These are phyloP conservation scores for Setaria viridis DNA, from an alignment of 202 grass and related monocot species.

Conservation along the genomic window DNA sequence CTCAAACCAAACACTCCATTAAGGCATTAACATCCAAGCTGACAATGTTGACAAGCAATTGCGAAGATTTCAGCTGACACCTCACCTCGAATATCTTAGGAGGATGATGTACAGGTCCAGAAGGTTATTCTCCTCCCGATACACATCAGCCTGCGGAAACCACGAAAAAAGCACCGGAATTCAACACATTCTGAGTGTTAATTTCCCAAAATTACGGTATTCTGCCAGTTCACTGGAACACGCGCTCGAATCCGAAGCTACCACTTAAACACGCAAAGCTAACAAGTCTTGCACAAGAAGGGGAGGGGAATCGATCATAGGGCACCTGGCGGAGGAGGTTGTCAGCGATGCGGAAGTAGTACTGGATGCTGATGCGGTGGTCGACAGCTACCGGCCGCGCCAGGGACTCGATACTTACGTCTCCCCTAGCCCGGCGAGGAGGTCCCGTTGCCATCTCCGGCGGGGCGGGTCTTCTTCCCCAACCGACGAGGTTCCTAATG, in stretches of 20 bases:
- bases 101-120: constrained; percentile 92
- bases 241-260: not conserved
- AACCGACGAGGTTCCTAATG: not conserved
- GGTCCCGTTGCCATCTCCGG: constrained; percentile 39
- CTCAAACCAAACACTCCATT: not conserved
- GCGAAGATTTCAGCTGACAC: constrained; percentile 31
- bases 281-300: constrained; percentile 5
- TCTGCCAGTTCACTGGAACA: not conserved
- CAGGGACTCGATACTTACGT: constrained; percentile 64
- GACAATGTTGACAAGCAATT: constrained; percentile 16
- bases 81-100: constrained; percentile 88
- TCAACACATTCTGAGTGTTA: constrained; percentile 28
- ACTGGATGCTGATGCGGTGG: constrained; percentile 74
- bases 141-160: constrained; percentile 70
- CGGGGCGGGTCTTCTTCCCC: constrained; percentile 18
- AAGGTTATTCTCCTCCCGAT: constrained; percentile 91
- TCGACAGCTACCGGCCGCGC: constrained; percentile 75
- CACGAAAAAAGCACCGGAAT: constrained; percentile 36
- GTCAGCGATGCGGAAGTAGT: constrained; percentile 92
- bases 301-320: constrained; percentile 4
- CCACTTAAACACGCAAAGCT: constrained; percentile 6
- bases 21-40: constrained; percentile 9
- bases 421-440: constrained; percentile 30
- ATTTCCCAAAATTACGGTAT: not conserved
- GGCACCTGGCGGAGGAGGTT: constrained; percentile 91